phyloP scores from a whole-genome alignment of 2,329 filamentous ascomycete genomes.

The Atkinsonella texensis region DNA sequence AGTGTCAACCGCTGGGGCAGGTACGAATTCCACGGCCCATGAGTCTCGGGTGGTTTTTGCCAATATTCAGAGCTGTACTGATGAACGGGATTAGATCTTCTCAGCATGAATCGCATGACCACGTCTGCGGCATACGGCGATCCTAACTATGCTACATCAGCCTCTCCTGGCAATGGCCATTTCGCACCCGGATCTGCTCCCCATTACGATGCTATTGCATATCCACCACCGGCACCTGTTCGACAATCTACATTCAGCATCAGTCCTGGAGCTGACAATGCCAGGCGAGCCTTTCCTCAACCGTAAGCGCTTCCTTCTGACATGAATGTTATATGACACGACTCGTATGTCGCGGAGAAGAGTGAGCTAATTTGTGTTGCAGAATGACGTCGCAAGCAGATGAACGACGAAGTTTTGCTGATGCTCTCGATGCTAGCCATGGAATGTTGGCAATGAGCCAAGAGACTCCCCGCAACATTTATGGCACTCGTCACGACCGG shows the following conservation, averaged over 20 bases:
- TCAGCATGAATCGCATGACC: constrained; percentile 53
- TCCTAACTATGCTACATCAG: constrained; percentile 51
- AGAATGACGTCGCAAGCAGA: constrained; percentile 36
- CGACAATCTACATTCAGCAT: constrained; percentile 43
- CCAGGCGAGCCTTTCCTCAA: constrained; percentile 62
- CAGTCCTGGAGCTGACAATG: constrained; percentile 41
- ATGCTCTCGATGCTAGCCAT: constrained; percentile 83
- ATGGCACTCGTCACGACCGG: constrained; percentile 56
- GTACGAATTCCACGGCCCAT: constrained; percentile 27
- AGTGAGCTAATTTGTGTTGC: neutral
- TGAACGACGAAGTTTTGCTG: constrained; percentile 63
- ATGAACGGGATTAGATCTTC: constrained; percentile 53
- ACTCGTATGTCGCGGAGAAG: neutral
- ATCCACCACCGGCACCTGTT: constrained; percentile 54
- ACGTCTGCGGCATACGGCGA: constrained; percentile 59
- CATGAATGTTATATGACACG: too few relatives aligned
- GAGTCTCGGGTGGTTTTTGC: neutral
- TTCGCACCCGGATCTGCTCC: constrained; percentile 53
- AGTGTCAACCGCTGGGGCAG: constrained; percentile 62
- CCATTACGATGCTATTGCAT: constrained; percentile 67
- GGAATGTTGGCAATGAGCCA: constrained; percentile 95
- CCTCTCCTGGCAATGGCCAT: constrained; percentile 52
- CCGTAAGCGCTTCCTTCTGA: constrained; percentile 51
- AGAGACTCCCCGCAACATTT: constrained; percentile 84
- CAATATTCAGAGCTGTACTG: constrained; percentile 39